Base-by-base conservation (phyloP, 129 eudicot species). In the Helianthus tuberosus region DNA sequence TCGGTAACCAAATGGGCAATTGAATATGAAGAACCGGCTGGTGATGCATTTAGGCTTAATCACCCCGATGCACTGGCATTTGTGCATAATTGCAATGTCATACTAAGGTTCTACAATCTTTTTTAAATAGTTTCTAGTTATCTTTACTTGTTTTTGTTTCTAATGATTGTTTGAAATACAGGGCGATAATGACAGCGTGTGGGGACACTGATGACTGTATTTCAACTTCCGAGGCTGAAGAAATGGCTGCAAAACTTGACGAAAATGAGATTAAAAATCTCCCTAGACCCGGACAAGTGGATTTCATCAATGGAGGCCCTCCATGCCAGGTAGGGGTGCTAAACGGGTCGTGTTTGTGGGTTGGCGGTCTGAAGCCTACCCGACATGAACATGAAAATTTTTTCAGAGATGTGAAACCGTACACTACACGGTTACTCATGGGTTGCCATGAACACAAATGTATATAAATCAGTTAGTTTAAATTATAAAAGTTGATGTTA, bases 1-100 rank as follows among this genome's bases (percentile, higher is more conserved):
- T 64, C 81, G 5, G 75, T 78, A 64, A 87, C 89, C 64, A 87
- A 87, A 79, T 87, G 92, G 92, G 92, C 92, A 50, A 87, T 87
- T 73, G 92, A 87, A 72, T 84, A 82, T 14, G 92, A 87, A 64
- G 84, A 84, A 32, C 87, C 92, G 57, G 89, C 92, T 32, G 89
- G 89, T 46, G 85, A 84, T 66, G 92, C 89, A 1, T 84, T 87
- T 72, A 76, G 49, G 52, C 87, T 87, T 61, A 87, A 87, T 79
- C 92, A 87, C 70, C 87, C 92, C 3, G 89, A 84, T 43, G 81
- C 92, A 11, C 62, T 74, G 52, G 68, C 81, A 7, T 68, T 84
- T 73, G 78, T 82, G 64, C 80, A 87, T 29, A 84, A 87, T 27
- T 87, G 87, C 85, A 87, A 84, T 76, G 89, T 87, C 52, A 84